Base-by-base conservation (phyloP, 2,329 filamentous ascomycete species). In the Scedosporium dehoogii region DNA sequence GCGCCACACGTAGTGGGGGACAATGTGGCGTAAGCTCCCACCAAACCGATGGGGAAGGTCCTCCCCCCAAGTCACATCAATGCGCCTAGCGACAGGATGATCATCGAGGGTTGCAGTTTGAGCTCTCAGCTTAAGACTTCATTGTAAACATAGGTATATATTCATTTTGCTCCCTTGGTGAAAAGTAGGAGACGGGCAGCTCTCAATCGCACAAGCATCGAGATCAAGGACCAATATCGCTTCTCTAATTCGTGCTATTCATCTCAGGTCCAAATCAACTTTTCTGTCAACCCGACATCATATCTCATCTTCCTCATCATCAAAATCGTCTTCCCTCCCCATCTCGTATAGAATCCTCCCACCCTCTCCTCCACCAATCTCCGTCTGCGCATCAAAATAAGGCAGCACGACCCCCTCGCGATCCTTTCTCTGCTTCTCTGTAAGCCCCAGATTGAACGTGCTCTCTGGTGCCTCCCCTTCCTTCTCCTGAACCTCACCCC, bases 321-420 rank as follows among this genome's bases (percentile, higher is more conserved):
- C 92, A 76, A 97, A 97, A 72, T 97, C 92, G 74, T 99, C 94
- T 76, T 97, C 94, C 65, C 86, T 84, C 1, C 92, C 93, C 90
- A 97, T 96, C 68, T 97, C 93, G 73, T 99, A 99, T 70, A 99
- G 72, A 67, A 99, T 99, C 64, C 93, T 83, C 0, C 94, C 94
- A 4, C 94, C 93, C 69, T 96, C 91, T 0, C 92, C 92, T 0
- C 85, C 82, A 1, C 86, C 88, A 60, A 86, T 82, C 58, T 88
- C 88, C 61, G 86, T 90, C 80, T 99, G 94, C 25, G 94, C 94
- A 78, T 99, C 94, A 74, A 96, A 97, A 73, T 99, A 97, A 16
- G 94, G 94, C 73, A 97, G 73, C 48, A 97, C 90, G 7, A 99
- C 90, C 0, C 89, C 90, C 69, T 97, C 93, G 27, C 94, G 80